Evolutionary conservation across 2,329 filamentous ascomycete species (phyloP).

Genomic region (Plenodomus tracheiphilus): DNA sequence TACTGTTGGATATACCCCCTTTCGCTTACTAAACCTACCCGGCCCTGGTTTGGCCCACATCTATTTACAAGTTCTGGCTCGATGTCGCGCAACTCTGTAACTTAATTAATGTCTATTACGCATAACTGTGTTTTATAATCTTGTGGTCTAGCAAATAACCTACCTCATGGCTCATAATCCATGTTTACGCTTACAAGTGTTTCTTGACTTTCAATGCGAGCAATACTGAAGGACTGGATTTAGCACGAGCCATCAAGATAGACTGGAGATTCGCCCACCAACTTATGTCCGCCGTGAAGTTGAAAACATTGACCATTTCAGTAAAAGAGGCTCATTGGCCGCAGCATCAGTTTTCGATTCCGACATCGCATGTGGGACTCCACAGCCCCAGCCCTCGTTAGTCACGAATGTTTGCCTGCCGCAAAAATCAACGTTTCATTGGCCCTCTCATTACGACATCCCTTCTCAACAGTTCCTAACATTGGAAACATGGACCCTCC

Average conservation of each 20-base stretch:
- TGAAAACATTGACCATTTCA: no score
- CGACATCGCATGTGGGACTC: no score
- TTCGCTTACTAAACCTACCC: constrained; percentile 8
- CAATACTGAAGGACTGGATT: not conserved
- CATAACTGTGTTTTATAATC: constrained; percentile 1
- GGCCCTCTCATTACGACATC: no score
- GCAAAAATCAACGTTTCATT: no score
- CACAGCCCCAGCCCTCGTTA: no score
- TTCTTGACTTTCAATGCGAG: not conserved
- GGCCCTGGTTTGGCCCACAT: constrained; percentile 13
- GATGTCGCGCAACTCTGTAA: constrained; percentile 19
- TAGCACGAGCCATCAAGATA: not conserved
- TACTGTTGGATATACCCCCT: constrained; percentile 13
- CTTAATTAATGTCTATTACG: constrained; percentile 19
- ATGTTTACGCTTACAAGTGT: not conserved
- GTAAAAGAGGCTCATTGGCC: no score
- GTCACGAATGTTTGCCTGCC: no score
- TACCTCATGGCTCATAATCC: not conserved
- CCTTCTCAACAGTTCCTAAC: no score
- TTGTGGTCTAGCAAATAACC: not conserved
- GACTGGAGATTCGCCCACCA: not conserved
- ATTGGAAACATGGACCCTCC: no score
- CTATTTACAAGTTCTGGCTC: constrained; percentile 24
- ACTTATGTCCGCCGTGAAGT: not conserved
- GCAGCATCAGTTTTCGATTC: no score